Evolutionary conservation across 2,329 filamentous ascomycete species (phyloP).

Genomic region (Xylariaceae sp.): DNA sequence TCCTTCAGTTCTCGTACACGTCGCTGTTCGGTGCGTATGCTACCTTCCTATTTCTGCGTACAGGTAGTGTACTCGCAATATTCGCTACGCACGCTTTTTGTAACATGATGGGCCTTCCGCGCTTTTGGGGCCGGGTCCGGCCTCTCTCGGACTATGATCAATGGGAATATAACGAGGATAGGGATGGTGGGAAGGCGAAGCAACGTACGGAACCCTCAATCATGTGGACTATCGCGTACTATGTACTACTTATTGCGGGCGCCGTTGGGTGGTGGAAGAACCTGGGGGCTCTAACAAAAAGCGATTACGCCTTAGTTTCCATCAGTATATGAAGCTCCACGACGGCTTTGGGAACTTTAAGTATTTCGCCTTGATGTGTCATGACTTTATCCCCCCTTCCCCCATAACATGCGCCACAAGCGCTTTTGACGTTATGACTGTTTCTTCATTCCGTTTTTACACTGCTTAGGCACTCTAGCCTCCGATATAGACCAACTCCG

Average conservation of each 20-base stretch:
- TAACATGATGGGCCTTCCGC: constrained; percentile 85
- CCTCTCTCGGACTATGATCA: constrained; percentile 30
- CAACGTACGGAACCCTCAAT: constrained; percentile 31
- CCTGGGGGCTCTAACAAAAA: constrained; percentile 70
- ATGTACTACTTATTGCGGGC: constrained; percentile 69
- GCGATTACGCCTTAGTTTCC: constrained; percentile 44
- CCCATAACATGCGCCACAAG: too few relatives aligned
- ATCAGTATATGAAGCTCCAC: constrained; percentile 22
- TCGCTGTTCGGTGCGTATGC: constrained; percentile 91
- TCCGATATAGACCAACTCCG: too few relatives aligned
- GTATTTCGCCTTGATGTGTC: too few relatives aligned
- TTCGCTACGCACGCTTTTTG: constrained; percentile 82
- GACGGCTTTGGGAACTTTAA: neutral
- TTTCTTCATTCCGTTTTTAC: too few relatives aligned
- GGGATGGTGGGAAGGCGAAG: constrained; percentile 17
- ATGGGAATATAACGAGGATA: constrained; percentile 16
- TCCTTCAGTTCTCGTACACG: constrained; percentile 86
- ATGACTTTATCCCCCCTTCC: too few relatives aligned
- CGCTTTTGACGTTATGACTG: too few relatives aligned
- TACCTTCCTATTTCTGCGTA: constrained; percentile 82
- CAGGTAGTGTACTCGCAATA: constrained; percentile 73
- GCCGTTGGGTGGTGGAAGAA: constrained; percentile 66
- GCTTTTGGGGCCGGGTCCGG: constrained; percentile 76
- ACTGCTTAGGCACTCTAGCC: too few relatives aligned
- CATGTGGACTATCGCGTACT: constrained; percentile 76